Conservation (phyloP, 2,329 filamentous ascomycete species). For the Catunica adiposa region DNA sequence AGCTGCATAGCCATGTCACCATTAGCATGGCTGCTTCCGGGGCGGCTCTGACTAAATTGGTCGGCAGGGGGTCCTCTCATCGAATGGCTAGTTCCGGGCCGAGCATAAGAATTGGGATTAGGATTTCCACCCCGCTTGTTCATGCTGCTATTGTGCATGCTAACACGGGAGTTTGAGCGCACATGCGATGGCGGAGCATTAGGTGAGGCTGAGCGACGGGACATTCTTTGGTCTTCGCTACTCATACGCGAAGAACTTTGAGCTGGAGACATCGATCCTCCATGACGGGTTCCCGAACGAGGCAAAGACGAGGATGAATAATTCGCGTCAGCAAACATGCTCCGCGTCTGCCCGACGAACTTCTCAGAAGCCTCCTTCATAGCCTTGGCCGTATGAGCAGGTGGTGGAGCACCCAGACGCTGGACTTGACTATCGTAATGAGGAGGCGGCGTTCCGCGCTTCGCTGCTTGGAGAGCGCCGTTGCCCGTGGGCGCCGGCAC, state of each 20-base stretch:
- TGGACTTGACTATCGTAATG: slow-evolving; percentile 68
- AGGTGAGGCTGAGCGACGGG: slow-evolving; percentile 11
- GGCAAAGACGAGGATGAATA: slow-evolving; percentile 13
- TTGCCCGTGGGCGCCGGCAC: slow-evolving; percentile 32
- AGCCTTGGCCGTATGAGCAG: slow-evolving; percentile 78
- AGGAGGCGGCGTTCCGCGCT: slow-evolving; percentile 66
- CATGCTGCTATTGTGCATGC: slow-evolving; percentile 23
- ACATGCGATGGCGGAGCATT: slow-evolving; percentile 4
- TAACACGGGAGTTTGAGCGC: slow-evolving; percentile 11
- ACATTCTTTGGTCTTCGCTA: slow-evolving; percentile 6
- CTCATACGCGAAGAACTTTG: slow-evolving; percentile 5
- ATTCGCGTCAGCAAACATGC: slow-evolving; percentile 43
- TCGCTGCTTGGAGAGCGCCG: slow-evolving; percentile 34
- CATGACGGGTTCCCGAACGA: slow-evolving; percentile 35
- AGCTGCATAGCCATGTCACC: slow-evolving; percentile 54
- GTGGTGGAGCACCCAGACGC: slow-evolving; percentile 72
- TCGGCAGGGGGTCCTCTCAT: slow-evolving; percentile 33
- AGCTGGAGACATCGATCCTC: slow-evolving; percentile 49
- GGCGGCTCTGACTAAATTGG: slow-evolving; percentile 20
- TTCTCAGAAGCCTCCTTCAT: slow-evolving; percentile 93
- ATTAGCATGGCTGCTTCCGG: slow-evolving; percentile 33
- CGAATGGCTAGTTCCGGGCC: slow-evolving; percentile 30
- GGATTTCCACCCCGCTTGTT: slow-evolving; percentile 28
- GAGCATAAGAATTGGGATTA: slow-evolving; percentile 30
- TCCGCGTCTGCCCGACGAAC: slow-evolving; percentile 68